Base-by-base conservation (phyloP, 2,329 filamentous ascomycete genomes). In the Furcasterigmium furcatum region DNA sequence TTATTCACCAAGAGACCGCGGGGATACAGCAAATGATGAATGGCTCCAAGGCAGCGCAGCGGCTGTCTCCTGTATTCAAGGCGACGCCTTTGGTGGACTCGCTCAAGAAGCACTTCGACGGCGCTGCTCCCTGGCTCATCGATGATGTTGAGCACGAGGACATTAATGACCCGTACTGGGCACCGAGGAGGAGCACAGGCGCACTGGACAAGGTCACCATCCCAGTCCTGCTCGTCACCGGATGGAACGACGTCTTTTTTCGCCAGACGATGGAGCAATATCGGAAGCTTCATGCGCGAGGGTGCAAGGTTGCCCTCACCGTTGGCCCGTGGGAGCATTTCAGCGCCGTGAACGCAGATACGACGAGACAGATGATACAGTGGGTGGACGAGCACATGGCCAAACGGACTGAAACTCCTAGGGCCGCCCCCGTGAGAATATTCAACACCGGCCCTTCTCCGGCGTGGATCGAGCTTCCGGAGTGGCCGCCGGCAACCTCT, bases 211-310 rank as follows among this genome's bases (percentile, higher is more conserved):
- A 20, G 14, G 47, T 45, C 32, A 44, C 46, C 16, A 34, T 51
- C 10, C 54, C 55, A 8, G 40, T 57, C 9, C 44, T 56, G 3
- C 42, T 56, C 2, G 42, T 39, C 12, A 47, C 42, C 4, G 51
- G 48, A 3, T 57, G 55, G 55, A 47, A 53, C 22, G 55, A 57
- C n/a, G 27, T 46, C 13, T 47, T 50, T 21, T 21, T 50, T 13
- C 39, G 39, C 27, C 49, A 52, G 42, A 52, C 39, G 4, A 40
- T 57, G 41, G 46, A 45, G 22, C 41, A 52, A 40, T 56, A 56
- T 16, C 18, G 41, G 6, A 40, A 38, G 3, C 20, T 54, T 10
- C 24, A 13, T 12, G 44, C 46, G 24, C 44, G 52, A 22, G 53
- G 49, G 1, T 43, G 38, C 22, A 32, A 44, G 5, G 53, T 56